These are phyloP conservation scores for Boletus eberwhitei DNA, from an alignment of 768 basidiomycete species.

Conservation along the genomic window DNA sequence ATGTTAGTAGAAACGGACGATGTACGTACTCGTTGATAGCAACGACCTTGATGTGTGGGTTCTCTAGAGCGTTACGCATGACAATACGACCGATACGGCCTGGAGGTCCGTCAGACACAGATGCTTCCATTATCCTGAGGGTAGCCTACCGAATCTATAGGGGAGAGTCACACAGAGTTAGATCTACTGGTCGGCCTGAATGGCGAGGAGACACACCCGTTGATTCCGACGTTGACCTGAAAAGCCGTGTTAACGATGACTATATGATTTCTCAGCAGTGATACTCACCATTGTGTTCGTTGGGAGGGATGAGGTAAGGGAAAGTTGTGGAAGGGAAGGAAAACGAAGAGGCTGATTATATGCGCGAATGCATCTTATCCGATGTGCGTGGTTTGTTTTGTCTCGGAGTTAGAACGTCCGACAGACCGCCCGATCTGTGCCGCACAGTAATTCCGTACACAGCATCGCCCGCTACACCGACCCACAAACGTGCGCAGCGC, in stretches of 20 bases:
- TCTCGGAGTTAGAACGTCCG: conserved; percentile 26
- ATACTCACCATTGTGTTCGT: conserved; percentile 26
- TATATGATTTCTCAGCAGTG: not conserved
- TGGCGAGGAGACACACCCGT: conserved; percentile 63
- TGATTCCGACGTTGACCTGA: conserved; percentile 89
- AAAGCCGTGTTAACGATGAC: conserved; percentile 1
- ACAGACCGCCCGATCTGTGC: conserved; percentile 9
- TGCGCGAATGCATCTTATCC: conserved; percentile 23
- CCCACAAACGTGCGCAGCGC: conserved; percentile 9
- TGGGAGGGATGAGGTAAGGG: conserved; percentile 3
- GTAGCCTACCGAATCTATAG: conserved; percentile 65
- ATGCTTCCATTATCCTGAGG: not conserved
- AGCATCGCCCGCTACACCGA: conserved; percentile 9
- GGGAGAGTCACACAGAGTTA: conserved; percentile 12
- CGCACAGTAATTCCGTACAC: conserved; percentile 5
- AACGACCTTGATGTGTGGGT: conserved; percentile 76
- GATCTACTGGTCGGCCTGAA: conserved; percentile 2
- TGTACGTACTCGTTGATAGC: conserved; percentile 87
- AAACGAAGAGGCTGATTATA: conserved; percentile 24
- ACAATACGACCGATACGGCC: conserved; percentile 99
- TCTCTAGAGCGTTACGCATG: conserved; percentile 84
- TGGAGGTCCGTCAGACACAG: conserved; percentile 18
- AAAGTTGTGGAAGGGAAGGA: not conserved
- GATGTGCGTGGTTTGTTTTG: conserved; percentile 17
- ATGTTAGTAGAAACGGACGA: not conserved